These are phyloP conservation scores for Boletellus ananiceps DNA, from an alignment of 768 basidiomycete genomes.

Conservation along the genomic window DNA sequence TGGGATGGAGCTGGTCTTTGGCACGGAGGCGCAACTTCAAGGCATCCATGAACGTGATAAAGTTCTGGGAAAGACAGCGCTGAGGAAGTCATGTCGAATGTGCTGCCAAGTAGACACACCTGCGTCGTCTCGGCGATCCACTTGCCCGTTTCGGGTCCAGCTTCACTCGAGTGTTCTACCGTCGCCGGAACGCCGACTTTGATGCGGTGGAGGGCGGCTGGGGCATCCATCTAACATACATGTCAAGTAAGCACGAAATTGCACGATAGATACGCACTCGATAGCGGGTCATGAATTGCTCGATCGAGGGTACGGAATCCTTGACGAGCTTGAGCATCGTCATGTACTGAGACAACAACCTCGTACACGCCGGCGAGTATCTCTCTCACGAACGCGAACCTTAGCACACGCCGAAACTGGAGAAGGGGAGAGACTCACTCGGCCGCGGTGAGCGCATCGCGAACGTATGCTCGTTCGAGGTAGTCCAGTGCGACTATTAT, in stretches of 20 bases:
- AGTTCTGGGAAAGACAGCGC: conserved; percentile 53
- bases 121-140: conserved; percentile 98
- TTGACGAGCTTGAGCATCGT: conserved; percentile 94
- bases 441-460: conserved; percentile 84
- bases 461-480: conserved; percentile 91
- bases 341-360: conserved; percentile 94
- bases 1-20: conserved; percentile 94
- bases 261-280: conserved; percentile 44
- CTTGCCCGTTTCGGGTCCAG: conserved; percentile 89
- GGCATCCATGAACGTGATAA: conserved; percentile 99
- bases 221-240: conserved; percentile 75
- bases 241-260: background rate
- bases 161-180: conserved; percentile 91
- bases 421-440: conserved; percentile 57
- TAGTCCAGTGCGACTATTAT: conserved; percentile 91
- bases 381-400: conserved; percentile 42
- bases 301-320: conserved; percentile 80
- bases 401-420: conserved; percentile 4
- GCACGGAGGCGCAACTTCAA: conserved; percentile 89
- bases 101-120: conserved; percentile 37
- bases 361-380: conserved; percentile 94
- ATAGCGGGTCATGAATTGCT: conserved; percentile 89
- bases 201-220: conserved; percentile 86
- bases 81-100: background rate
- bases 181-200: conserved; percentile 95